Evolutionary conservation across 1,284 basidiomycete genomes (phyloP).

Genomic region (Boletus sp.): DNA sequence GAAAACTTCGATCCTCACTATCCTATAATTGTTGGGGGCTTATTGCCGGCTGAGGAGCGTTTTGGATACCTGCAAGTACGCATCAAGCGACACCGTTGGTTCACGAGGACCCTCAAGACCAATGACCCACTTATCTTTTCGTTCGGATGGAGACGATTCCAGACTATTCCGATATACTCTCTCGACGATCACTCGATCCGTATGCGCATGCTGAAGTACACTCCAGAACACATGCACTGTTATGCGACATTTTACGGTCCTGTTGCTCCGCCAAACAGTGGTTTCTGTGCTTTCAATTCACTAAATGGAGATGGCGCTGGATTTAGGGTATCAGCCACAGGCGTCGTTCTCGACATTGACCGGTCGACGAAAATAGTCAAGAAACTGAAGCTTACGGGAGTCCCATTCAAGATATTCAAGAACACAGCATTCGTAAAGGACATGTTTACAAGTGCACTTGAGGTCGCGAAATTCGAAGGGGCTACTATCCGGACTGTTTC

Average conservation of each 20-base stretch:
- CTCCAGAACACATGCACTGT: constrained; percentile 99
- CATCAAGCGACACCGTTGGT: constrained; percentile 97
- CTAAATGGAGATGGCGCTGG: constrained; percentile 62
- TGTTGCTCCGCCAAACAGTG: constrained; percentile 88
- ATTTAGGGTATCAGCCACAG: constrained; percentile 92
- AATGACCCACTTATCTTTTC: constrained; percentile 97
- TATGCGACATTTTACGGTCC: constrained; percentile 96
- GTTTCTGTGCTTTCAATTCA: constrained; percentile 96
- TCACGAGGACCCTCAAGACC: constrained; percentile 88
- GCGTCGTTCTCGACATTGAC: constrained; percentile 93
- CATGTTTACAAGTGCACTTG: constrained; percentile 92
- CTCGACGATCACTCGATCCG: constrained; percentile 96
- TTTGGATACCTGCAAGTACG: constrained; percentile 94
- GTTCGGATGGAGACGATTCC: constrained; percentile 95
- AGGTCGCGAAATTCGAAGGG: constrained; percentile 98
- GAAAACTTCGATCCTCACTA: constrained; percentile 90
- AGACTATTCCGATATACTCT: constrained; percentile 92
- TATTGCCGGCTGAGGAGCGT: constrained; percentile 87
- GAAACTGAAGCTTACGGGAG: constrained; percentile 95
- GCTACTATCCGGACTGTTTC: constrained; percentile 94
- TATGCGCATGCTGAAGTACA: constrained; percentile 99
- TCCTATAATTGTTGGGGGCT: constrained; percentile 89
- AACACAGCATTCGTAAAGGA: constrained; percentile 98
- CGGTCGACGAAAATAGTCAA: constrained; percentile 93
- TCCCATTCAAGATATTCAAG: constrained; percentile 96